These are phyloP conservation scores for Phytopythium litorale DNA, from an alignment of 352 stramenopile species.

Conservation along the genomic window DNA sequence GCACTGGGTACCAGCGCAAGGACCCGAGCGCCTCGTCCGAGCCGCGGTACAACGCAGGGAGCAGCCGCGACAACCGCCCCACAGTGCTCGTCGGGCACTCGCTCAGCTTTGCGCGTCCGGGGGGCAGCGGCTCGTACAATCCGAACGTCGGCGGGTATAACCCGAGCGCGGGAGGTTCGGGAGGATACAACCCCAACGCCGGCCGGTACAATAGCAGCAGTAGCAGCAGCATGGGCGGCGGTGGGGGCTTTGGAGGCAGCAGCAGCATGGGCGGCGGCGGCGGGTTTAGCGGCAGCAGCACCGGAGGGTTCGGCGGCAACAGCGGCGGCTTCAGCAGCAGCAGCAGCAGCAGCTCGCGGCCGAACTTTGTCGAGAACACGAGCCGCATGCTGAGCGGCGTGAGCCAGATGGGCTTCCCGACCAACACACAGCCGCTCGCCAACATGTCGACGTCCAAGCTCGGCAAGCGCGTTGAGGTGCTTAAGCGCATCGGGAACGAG, in stretches of 20 bases:
- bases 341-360: slow-evolving; percentile 13
- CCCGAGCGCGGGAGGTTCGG: slow-evolving; percentile 23
- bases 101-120: slow-evolving; percentile 60
- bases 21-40: slow-evolving; percentile 30
- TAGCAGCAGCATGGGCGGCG: slow-evolving; percentile 9
- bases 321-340: slow-evolving; percentile 6
- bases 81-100: slow-evolving; percentile 80
- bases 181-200: slow-evolving; percentile 17
- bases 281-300: slow-evolving; percentile 10
- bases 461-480: slow-evolving; percentile 66
- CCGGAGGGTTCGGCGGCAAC: slow-evolving; percentile 3
- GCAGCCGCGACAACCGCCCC: slow-evolving; percentile 72
- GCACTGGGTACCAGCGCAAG: slow-evolving; percentile 76
- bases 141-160: slow-evolving; percentile 36
- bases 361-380: slow-evolving; percentile 53
- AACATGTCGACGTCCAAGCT: slow-evolving; percentile 51
- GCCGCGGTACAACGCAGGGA: slow-evolving; percentile 45
- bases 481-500: slow-evolving; percentile 81
- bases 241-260: slow-evolving; percentile 18
- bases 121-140: slow-evolving; percentile 42
- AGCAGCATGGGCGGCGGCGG: slow-evolving; percentile 4
- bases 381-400: slow-evolving; percentile 48
- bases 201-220: slow-evolving; percentile 23
- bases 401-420: slow-evolving; percentile 36
- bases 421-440: slow-evolving; percentile 43